Percentiles rank a stretch among this genome's conserved stretches.
Conservation (phyloP, 2,329 filamentous ascomycete species). For the Penicillium sp. region DNA sequence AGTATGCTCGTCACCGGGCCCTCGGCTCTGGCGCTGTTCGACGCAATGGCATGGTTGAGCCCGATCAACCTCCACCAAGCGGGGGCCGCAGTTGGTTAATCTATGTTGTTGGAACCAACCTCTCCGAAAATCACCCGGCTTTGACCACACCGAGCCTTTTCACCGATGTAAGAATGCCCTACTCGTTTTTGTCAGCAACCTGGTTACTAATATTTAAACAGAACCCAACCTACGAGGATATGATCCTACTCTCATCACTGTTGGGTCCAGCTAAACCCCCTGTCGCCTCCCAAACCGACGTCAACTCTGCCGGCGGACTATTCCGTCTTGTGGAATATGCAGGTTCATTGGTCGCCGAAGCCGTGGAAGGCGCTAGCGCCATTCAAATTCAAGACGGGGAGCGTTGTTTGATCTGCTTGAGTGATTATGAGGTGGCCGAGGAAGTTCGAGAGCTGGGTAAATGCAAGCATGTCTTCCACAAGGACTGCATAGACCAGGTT, state of each 20-base stretch:
- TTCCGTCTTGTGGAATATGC: constrained; percentile 51
- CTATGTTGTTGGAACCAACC: constrained; percentile 67
- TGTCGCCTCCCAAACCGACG: constrained; percentile 63
- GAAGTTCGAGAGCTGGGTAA: constrained; percentile 60
- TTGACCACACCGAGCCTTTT: constrained; percentile 68
- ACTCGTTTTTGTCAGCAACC: not conserved
- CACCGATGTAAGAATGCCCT: constrained; percentile 55
- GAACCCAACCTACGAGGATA: constrained; percentile 68
- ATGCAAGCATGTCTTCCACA: constrained; percentile 66
- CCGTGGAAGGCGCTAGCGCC: constrained; percentile 38
- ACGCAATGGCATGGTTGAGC: constrained; percentile 63
- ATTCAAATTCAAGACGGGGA: constrained; percentile 47
- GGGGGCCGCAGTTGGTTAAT: constrained; percentile 67
- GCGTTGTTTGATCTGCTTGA: constrained; percentile 64
- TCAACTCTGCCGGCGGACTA: constrained; percentile 60
- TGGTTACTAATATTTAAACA: constrained; percentile 23
- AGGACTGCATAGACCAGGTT: constrained; percentile 68
- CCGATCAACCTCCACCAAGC: constrained; percentile 49
- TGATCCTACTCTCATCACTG: constrained; percentile 65
- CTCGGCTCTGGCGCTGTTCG: constrained; percentile 61
- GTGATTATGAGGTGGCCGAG: constrained; percentile 62
- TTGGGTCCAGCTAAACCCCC: constrained; percentile 67
- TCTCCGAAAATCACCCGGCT: constrained; percentile 68
- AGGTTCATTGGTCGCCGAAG: constrained; percentile 48
- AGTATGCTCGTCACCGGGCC: constrained; percentile 55